Conservation (phyloP, 2,329 filamentous ascomycete genomes). For the Magnaporthiopsis incrustans region DNA sequence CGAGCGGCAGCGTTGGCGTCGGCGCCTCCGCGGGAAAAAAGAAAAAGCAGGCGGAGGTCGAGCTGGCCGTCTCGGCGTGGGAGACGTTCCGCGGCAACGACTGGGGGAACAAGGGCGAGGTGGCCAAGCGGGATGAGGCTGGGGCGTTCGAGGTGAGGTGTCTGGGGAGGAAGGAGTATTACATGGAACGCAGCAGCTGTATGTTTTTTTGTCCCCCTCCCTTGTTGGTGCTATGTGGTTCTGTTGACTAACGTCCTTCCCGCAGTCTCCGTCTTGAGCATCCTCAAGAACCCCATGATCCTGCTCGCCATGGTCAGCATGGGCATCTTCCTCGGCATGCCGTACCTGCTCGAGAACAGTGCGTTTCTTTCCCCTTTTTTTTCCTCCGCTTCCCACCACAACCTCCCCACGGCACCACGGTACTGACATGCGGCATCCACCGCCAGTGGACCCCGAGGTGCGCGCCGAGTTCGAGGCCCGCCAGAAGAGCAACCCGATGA, state of each 20-base stretch:
- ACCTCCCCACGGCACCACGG: too few relatives aligned
- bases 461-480: slow-evolving; percentile 87
- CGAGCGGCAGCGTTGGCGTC: slow-evolving; percentile 27
- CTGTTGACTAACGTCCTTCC: slow-evolving; percentile 20
- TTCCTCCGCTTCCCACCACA: too few relatives aligned
- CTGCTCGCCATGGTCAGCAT: slow-evolving; percentile 80
- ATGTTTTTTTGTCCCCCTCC: slow-evolving; percentile 29
- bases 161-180: slow-evolving; percentile 63
- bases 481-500: slow-evolving; percentile 67
- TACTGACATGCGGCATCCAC: background rate
- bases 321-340: slow-evolving; percentile 82
- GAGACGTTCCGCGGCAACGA: slow-evolving; percentile 85
- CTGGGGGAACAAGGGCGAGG: slow-evolving; percentile 78
- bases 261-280: slow-evolving; percentile 59
- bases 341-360: slow-evolving; percentile 94
- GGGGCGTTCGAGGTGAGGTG: slow-evolving; percentile 52
- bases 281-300: slow-evolving; percentile 95
- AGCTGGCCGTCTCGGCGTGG: slow-evolving; percentile 55
- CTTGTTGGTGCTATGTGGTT: slow-evolving; percentile 9
- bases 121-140: slow-evolving; percentile 26
- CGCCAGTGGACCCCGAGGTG: slow-evolving; percentile 92
- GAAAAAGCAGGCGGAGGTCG: background rate
- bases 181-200: slow-evolving; percentile 65
- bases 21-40: slow-evolving; percentile 14
- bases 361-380: slow-evolving; percentile 30